phyloP scores from a whole-genome alignment of 306 rosid genomes.

The Pyrus betulifolia region DNA sequence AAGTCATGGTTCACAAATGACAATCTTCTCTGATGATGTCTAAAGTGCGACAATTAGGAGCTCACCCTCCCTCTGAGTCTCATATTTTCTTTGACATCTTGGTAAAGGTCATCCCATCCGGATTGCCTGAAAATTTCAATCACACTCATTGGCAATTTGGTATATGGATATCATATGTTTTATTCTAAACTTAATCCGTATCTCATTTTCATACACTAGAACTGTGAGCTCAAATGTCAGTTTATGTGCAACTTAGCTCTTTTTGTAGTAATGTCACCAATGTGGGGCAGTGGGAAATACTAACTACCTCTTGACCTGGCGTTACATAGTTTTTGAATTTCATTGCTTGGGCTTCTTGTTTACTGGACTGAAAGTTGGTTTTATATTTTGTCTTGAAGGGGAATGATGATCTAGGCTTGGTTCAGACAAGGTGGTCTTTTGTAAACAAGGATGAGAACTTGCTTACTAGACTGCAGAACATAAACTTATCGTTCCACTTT shows the following conservation, averaged over 20 bases:
- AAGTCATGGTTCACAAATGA: neutral
- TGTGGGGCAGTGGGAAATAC: neutral
- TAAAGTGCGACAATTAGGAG: neutral
- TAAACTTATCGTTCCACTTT: slow-evolving; percentile 89
- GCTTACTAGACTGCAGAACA: slow-evolving; percentile 91
- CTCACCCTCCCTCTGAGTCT: neutral
- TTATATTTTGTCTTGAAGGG: slow-evolving; percentile 44
- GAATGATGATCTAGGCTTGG: slow-evolving; percentile 86
- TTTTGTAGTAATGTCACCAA: neutral
- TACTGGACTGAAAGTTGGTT: neutral
- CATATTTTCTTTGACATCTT: neutral
- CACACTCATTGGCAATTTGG: neutral
- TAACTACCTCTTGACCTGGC: neutral
- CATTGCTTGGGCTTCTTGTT: neutral
- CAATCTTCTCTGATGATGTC: neutral
- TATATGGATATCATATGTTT: neutral
- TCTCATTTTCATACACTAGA: neutral
- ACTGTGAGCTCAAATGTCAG: neutral
- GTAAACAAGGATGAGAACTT: slow-evolving; percentile 98
- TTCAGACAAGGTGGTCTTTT: slow-evolving; percentile 93
- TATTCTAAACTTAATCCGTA: no score
- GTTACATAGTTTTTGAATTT: neutral
- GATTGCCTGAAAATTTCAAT: neutral
- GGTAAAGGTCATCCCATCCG: neutral
- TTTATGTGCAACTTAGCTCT: neutral